Evolutionary conservation across 2,329 filamentous ascomycete genomes (phyloP), one percentile per base, ranked within the genome.

Genomic region (Hymenoscyphus occultus): DNA sequence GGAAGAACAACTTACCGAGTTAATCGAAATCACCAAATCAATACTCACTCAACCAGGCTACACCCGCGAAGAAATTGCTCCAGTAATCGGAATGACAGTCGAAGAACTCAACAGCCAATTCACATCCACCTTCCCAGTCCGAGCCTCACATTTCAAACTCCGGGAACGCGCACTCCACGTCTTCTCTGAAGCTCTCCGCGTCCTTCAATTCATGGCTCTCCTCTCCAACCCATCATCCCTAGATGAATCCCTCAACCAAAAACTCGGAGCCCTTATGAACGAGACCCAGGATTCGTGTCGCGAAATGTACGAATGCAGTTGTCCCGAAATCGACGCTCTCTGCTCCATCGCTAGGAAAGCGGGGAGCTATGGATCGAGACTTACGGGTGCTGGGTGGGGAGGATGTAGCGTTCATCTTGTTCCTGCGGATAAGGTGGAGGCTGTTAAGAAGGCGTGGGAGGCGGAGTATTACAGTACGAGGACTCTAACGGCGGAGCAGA

Each of bases 331-430:
- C n/a, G 94, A 99, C 76, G 84, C 91, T 67, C 85, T 99, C 45
- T 98, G 94, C 77, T 77, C 82, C 48, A 89, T 98, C 70, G 93
- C 93, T 0, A 83, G 88, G 35, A 82, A 81, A 16, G 91, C 91
- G 0, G 95, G 95, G 1, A 87, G 91, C 19, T 93, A 92, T 75
- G 95, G 94, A 35, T 93, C 90, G 71, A 83, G 94, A 32, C 80
- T 97, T 71, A 98, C 94, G 0, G 95, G 95, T 48, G 95, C 95
- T 0, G 95, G 95, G 2, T 99, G 95, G 95, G 95, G 95, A 67
- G 95, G 95, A 2, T 98, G 95, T 80, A 95, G 87, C 67, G 94
- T 99, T 65, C 95, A 99, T 79, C 84, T 99, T 64, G 90, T 98
- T 61, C 90, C 94, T 0, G 90, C 87, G 65, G 85, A 92, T 73